Conservation (phyloP, 2,329 filamentous ascomycete genomes). For the Corniculantispora saksenae region DNA sequence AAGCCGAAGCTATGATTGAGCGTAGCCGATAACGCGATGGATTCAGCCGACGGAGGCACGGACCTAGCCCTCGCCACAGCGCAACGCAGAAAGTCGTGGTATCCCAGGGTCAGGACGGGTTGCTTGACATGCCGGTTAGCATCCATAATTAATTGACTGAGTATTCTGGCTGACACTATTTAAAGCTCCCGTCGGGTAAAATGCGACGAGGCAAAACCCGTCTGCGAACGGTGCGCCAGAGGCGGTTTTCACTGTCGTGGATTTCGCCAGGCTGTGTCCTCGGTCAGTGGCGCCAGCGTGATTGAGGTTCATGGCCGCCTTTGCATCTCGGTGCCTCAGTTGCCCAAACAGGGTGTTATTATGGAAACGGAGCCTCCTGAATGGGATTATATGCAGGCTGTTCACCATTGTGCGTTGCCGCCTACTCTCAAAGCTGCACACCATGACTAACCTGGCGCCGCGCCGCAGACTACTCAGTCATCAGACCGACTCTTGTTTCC, state of each 20-base stretch:
- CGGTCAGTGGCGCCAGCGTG: no score
- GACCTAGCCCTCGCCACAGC: background rate
- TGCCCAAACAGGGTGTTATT: background rate
- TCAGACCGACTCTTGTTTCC: background rate
- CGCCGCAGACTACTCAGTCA: background rate
- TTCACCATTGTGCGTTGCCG: background rate
- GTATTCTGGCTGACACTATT: background rate
- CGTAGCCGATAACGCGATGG: background rate
- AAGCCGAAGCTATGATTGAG: background rate
- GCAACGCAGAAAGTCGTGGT: background rate
- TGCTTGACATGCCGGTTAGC: background rate
- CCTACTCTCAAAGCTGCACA: background rate
- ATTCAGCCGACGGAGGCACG: background rate
- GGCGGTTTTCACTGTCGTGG: background rate
- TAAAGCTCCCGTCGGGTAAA: background rate
- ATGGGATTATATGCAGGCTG: background rate
- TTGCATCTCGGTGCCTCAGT: background rate
- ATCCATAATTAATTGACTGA: no score
- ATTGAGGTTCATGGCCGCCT: background rate
- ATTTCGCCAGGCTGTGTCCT: background rate
- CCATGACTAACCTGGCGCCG: background rate
- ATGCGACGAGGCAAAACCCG: background rate
- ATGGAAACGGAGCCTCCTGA: background rate
- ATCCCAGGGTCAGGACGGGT: background rate
- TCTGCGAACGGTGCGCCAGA: background rate